phyloP scores from a whole-genome alignment of 768 basidiomycete genomes.

The Kwoniella dendrophila region DNA sequence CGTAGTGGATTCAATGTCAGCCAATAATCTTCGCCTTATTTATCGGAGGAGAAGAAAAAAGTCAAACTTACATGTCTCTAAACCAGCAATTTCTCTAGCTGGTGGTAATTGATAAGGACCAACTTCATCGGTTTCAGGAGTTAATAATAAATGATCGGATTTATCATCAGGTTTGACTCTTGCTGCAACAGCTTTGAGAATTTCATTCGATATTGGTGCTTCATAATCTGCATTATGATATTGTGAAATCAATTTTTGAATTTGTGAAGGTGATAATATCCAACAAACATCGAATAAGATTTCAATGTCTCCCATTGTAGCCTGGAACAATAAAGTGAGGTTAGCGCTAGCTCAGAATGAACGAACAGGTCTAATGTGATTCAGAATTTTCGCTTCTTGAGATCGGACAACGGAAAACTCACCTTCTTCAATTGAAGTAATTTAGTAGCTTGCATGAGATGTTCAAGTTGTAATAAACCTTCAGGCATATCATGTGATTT shows the following conservation, averaged over 20 bases:
- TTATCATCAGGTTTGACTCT: slow-evolving; percentile 94
- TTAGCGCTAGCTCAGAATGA: slow-evolving; percentile 1
- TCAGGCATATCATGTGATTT: slow-evolving; percentile 99
- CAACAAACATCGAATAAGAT: slow-evolving; percentile 97
- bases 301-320: slow-evolving; percentile 91
- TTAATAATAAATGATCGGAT: slow-evolving; percentile 91
- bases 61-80: slow-evolving; percentile 72
- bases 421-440: slow-evolving; percentile 96
- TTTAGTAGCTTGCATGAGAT: slow-evolving; percentile 99
- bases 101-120: slow-evolving; percentile 80
- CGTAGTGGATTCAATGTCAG: no score
- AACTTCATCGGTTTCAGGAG: slow-evolving; percentile 96
- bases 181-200: slow-evolving; percentile 92
- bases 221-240: slow-evolving; percentile 99
- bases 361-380: no score
- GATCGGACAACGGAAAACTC: slow-evolving; percentile 25
- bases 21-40: background rate
- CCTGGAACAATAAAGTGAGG: slow-evolving; percentile 59
- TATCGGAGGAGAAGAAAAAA: background rate
- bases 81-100: slow-evolving; percentile 88
- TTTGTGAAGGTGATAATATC: slow-evolving; percentile 99
- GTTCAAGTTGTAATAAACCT: slow-evolving; percentile 93
- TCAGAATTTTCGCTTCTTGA: background rate
- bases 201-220: slow-evolving; percentile 97
- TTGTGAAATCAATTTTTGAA: slow-evolving; percentile 98